Evolutionary conservation across 2,329 filamentous ascomycete species (phyloP), one percentile per base, ranked within the genome.

Genomic region (Colletotrichum magnum): DNA sequence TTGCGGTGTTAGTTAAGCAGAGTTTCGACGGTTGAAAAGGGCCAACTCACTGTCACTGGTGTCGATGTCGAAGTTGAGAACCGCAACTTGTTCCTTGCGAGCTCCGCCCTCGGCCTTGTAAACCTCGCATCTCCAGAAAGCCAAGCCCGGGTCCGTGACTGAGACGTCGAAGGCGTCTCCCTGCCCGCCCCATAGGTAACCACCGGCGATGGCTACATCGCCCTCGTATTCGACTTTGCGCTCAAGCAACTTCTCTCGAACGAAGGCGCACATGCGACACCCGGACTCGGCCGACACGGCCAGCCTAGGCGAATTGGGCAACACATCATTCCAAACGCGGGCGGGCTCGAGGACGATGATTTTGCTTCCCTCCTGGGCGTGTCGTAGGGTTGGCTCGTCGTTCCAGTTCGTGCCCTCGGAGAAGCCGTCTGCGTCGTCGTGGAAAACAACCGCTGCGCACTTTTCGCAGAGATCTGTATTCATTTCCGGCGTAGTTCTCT

Each of bases 91-190:
- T 1, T n/a, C 24, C 21, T 21, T n/a, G 1, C 16, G 26, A 10
- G 41, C 9, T 7, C 47, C n/a, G 21, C 6, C 21, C 47, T 50
- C 2, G 26, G 5, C 6, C 3, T 63, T 50, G 10, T 63, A 63
- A 4, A 63, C 39, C 41, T 57, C 51, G 16, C 60, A 57, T 9
- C 60, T 32, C 60, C 60, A 57, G 41, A 63, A 63, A 2, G 43
- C 51, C 15, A 63, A 36, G 6, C 60, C 60, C 2, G 43, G 21
- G 5, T 63, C 28, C 4, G 18, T 48, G 4, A 24, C 10, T 1
- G n/a, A 36, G 21, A 36, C 16, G 18, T 24, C 51, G 15, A 50
- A 48, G 4, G 28, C 16, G 9, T 57, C 28, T 41, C 60, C 18
- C 7, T 63, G 32, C 1, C 12, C 60, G 4, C 41, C 60, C 60